A percentile compares a stretch with the other conserved stretches of the same genome.
Evolutionary conservation across 2,329 filamentous ascomycete genomes (phyloP).

Genomic region (Ustilaginoidea virens): DNA sequence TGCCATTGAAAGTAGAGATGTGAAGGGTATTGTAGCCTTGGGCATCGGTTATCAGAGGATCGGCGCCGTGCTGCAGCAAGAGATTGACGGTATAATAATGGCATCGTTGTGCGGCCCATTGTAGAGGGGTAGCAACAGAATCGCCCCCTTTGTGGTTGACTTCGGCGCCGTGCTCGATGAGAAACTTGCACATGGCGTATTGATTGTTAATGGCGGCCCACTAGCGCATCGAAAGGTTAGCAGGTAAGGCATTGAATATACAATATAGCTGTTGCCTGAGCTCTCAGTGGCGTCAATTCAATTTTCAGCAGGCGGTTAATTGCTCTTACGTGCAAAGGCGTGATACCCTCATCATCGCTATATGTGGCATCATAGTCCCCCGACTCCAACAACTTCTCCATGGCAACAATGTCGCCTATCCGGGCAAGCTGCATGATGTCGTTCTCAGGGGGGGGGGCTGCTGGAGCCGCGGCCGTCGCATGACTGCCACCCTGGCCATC

Average conservation of each 20-base stretch:
- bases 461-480: not conserved
- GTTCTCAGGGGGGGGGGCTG: constrained; percentile 27
- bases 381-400: constrained; percentile 79
- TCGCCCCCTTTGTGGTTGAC: constrained; percentile 94
- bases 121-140: constrained; percentile 80
- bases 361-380: constrained; percentile 72
- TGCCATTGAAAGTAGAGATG: constrained; percentile 92
- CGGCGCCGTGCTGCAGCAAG: constrained; percentile 78
- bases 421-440: constrained; percentile 95
- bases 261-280: too few relatives aligned
- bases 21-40: constrained; percentile 98
- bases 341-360: constrained; percentile 84
- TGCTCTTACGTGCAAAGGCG: constrained; percentile 83
- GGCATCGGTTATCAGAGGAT: constrained; percentile 80
- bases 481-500: constrained; percentile 8
- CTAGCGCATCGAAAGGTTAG: too few relatives aligned
- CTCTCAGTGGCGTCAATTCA: not conserved
- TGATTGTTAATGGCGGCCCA: constrained; percentile 99
- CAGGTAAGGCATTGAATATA: too few relatives aligned
- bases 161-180: constrained; percentile 70
- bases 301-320: too few relatives aligned
- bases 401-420: constrained; percentile 68
- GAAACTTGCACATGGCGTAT: constrained; percentile 90
- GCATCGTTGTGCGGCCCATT: constrained; percentile 94
- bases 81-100: constrained; percentile 95